These are phyloP conservation scores for Pythium aristosporum DNA, from an alignment of 352 stramenopile genomes.

Conservation along the genomic window DNA sequence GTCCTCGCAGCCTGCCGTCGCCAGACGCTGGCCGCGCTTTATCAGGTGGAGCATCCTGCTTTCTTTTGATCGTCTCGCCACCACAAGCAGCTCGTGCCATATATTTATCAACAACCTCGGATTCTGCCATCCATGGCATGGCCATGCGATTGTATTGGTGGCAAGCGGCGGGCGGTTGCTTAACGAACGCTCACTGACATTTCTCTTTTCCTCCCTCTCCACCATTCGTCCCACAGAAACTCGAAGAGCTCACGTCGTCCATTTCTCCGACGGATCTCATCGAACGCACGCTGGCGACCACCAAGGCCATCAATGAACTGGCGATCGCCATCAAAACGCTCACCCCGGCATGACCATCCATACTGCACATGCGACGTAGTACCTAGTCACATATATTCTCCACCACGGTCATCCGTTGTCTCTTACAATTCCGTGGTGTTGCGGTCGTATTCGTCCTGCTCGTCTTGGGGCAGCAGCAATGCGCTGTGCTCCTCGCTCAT, in stretches of 20 bases:
- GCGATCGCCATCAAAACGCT: slow-evolving; percentile 56
- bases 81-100: not conserved
- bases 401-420: not conserved
- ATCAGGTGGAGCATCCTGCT: slow-evolving; percentile 64
- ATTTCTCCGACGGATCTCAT: slow-evolving; percentile 56
- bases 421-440: slow-evolving; percentile 49
- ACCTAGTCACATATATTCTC: slow-evolving; percentile 8
- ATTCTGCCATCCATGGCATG: slow-evolving; percentile 17
- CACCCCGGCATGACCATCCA: not conserved
- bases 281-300: slow-evolving; percentile 52
- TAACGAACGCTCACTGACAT: not conserved
- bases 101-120: slow-evolving; percentile 16
- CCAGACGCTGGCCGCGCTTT: slow-evolving; percentile 60
- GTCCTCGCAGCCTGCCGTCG: slow-evolving; percentile 43
- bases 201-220: not conserved
- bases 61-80: slow-evolving; percentile 16
- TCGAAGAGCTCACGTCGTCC: slow-evolving; percentile 54
- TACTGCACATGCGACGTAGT: not conserved
- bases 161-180: not conserved
- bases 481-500: slow-evolving; percentile 42
- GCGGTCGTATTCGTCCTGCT: slow-evolving; percentile 34
- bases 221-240: slow-evolving; percentile 51
- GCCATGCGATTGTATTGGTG: slow-evolving; percentile 7
- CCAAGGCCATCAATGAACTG: slow-evolving; percentile 69
- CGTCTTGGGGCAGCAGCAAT: slow-evolving; percentile 38